phyloP scores from a whole-genome alignment of 768 basidiomycete species.

The Mycena olivaceomarginata region DNA sequence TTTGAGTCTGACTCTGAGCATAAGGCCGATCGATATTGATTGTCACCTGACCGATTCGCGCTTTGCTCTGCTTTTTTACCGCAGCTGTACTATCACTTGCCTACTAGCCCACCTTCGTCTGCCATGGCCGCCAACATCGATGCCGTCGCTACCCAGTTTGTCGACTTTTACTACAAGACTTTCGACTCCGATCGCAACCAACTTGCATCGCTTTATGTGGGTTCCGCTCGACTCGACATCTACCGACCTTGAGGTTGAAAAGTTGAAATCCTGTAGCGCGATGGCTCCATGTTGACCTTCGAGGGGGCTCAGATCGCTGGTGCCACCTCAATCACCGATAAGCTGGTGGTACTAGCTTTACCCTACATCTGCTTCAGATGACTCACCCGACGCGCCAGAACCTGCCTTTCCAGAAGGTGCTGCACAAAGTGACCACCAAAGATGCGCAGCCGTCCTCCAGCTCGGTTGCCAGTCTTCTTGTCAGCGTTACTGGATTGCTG shows the following conservation, averaged over 20 bases:
- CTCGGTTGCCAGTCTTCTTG: conserved; percentile 74
- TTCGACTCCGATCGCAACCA: conserved; percentile 80
- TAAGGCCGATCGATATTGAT: not conserved
- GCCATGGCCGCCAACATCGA: conserved; percentile 80
- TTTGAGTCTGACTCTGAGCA: too few relatives aligned
- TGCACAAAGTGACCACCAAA: conserved; percentile 87
- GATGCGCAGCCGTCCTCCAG: conserved; percentile 92
- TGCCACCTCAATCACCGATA: conserved; percentile 73
- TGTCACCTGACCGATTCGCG: not conserved
- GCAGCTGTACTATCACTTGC: not conserved
- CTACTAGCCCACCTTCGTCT: too few relatives aligned
- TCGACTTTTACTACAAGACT: conserved; percentile 87
- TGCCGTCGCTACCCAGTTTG: conserved; percentile 86
- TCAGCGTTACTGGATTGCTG: conserved; percentile 93
- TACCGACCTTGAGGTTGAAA: conserved; percentile 47
- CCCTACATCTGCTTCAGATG: not conserved
- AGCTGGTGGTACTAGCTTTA: conserved; percentile 64
- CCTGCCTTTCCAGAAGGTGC: conserved; percentile 89
- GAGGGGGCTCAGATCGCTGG: conserved; percentile 81
- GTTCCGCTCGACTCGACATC: conserved; percentile 55
- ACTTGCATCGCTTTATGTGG: conserved; percentile 86
- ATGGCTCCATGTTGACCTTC: conserved; percentile 89
- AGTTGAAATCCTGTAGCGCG: conserved; percentile 72
- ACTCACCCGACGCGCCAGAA: conserved; percentile 49
- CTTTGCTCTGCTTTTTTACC: not conserved